Percentiles rank a stretch among this genome's conserved stretches.
phyloP scores from a whole-genome alignment of 352 stramenopile species.

The Phytophthora litchii region DNA sequence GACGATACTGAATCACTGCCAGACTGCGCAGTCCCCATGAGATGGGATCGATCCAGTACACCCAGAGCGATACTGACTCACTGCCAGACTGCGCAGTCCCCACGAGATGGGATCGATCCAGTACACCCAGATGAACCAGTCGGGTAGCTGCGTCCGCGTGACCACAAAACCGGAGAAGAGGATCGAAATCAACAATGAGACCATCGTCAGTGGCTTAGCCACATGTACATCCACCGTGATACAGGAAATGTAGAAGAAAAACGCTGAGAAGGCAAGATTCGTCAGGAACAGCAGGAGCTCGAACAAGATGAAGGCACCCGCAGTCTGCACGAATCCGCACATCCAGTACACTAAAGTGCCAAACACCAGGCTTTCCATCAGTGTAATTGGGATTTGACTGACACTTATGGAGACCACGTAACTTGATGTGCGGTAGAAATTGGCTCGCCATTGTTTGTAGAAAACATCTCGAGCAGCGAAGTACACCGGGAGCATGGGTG shows the following conservation, averaged over 20 bases:
- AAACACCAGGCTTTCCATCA: constrained; percentile 51
- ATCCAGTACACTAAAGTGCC: constrained; percentile 58
- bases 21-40: constrained; percentile 46
- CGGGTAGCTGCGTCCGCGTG: constrained; percentile 37
- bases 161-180: constrained; percentile 57
- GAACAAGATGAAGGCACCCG: constrained; percentile 44
- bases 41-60: constrained; percentile 65
- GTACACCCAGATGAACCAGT: constrained; percentile 27
- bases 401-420: constrained; percentile 49
- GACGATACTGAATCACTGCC: constrained; percentile 40
- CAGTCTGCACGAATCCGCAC: constrained; percentile 50
- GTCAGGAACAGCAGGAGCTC: constrained; percentile 42
- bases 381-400: constrained; percentile 46
- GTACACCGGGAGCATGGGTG: constrained; percentile 39
- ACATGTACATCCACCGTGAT: constrained; percentile 41
- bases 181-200: constrained; percentile 40
- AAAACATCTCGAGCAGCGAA: constrained; percentile 43
- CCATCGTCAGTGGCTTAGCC: constrained; percentile 45
- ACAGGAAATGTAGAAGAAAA: constrained; percentile 52
- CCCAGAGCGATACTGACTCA: constrained; percentile 31
- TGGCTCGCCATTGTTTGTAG: constrained; percentile 46
- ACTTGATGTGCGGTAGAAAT: constrained; percentile 45
- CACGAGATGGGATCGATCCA: not conserved
- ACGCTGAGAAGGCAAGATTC: constrained; percentile 47
- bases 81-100: not conserved